A percentile compares a stretch with the other conserved stretches of the same genome.
Conservation (phyloP, 2,329 filamentous ascomycete species). For the Trichoderma harzianum region DNA sequence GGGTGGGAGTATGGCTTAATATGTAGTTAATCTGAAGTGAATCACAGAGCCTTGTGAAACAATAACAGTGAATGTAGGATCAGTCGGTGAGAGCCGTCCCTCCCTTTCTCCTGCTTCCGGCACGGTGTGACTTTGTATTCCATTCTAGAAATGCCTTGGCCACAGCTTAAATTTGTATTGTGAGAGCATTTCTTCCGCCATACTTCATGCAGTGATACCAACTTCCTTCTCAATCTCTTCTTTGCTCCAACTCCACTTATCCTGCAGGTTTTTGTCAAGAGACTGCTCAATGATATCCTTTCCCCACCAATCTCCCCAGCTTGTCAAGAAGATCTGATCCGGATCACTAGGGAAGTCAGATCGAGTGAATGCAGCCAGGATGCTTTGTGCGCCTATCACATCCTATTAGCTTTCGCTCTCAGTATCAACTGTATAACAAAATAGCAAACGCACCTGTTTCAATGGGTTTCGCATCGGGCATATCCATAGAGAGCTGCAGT, state of each 20-base stretch:
- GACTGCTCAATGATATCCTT: constrained; percentile 40
- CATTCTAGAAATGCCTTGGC: too few species aligned
- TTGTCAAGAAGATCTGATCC: constrained; percentile 52
- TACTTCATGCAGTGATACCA: constrained; percentile 18
- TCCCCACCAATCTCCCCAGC: constrained; percentile 56
- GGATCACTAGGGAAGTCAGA: constrained; percentile 49
- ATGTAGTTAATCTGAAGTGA: background rate
- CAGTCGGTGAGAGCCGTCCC: background rate
- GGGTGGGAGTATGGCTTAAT: background rate
- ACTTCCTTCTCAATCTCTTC: constrained; percentile 48
- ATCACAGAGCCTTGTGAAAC: background rate
- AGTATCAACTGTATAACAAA: background rate
- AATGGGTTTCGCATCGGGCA: constrained; percentile 47
- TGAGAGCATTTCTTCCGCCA: background rate
- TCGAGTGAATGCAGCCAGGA: constrained; percentile 43
- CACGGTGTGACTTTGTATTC: background rate
- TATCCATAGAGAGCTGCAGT: constrained; percentile 28
- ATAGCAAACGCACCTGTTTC: constrained; percentile 38
- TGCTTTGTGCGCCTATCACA: constrained; percentile 38
- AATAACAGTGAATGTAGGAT: background rate
- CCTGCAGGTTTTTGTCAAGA: constrained; percentile 46
- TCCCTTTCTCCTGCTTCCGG: background rate
- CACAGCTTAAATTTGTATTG: background rate
- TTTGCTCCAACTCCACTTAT: constrained; percentile 49
- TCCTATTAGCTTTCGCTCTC: background rate